These are phyloP conservation scores for Daldinia bambusicola DNA, from an alignment of 495 filamentous ascomycete genomes.

Conservation along the genomic window DNA sequence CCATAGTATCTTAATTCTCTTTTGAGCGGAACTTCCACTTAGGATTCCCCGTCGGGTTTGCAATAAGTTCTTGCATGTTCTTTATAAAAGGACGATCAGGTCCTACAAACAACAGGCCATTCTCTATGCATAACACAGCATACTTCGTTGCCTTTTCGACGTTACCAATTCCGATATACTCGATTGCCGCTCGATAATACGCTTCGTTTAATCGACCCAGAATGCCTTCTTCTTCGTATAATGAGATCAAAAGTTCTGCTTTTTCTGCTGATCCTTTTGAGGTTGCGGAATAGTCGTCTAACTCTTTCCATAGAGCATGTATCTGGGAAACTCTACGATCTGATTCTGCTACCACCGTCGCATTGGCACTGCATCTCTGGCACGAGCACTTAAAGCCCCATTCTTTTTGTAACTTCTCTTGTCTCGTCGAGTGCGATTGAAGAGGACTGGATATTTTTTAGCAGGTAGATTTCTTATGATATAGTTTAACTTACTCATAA, in stretches of 20 bases:
- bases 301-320: slow-evolving; percentile 38
- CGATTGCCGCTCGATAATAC: slow-evolving; percentile 52
- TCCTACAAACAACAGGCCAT: slow-evolving; percentile 45
- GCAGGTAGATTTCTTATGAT: background rate
- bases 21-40: slow-evolving; percentile 49
- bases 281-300: slow-evolving; percentile 41
- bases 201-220: slow-evolving; percentile 51
- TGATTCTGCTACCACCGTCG: slow-evolving; percentile 42
- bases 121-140: slow-evolving; percentile 50
- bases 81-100: slow-evolving; percentile 47
- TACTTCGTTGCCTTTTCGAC: slow-evolving; percentile 52
- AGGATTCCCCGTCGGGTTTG: slow-evolving; percentile 41
- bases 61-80: slow-evolving; percentile 47
- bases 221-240: slow-evolving; percentile 54
- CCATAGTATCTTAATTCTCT: slow-evolving; percentile 10
- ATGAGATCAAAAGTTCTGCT: slow-evolving; percentile 51
- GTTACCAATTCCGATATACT: slow-evolving; percentile 53
- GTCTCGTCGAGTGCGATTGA: slow-evolving; percentile 42
- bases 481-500: slow-evolving; percentile 49
- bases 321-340: slow-evolving; percentile 51
- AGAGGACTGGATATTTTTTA: slow-evolving; percentile 43
- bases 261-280: slow-evolving; percentile 47
- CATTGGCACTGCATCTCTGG: slow-evolving; percentile 44
- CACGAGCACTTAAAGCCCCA: slow-evolving; percentile 58
- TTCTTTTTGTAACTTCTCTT: slow-evolving; percentile 41